Conservation (phyloP, 768 basidiomycete species). For the Plicaturopsis crispa region DNA sequence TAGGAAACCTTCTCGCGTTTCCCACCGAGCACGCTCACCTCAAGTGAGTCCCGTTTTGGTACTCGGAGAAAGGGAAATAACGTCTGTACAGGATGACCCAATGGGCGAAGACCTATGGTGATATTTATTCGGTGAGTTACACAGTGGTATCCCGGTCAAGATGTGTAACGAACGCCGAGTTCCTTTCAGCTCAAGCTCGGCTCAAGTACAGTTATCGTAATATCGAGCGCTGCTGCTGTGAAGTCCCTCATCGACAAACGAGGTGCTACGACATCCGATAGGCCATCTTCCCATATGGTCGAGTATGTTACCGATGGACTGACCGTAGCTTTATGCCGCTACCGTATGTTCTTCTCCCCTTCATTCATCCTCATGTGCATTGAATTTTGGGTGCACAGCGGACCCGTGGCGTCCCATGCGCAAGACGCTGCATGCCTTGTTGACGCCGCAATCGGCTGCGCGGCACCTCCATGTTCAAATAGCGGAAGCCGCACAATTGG, state of each 20-base stretch:
- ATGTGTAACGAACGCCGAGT: background rate
- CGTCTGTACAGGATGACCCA: slow-evolving; percentile 17
- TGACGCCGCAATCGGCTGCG: no score
- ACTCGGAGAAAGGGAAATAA: no score
- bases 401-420: slow-evolving; percentile 4
- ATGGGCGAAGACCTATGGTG: slow-evolving; percentile 10
- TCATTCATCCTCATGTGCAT: background rate
- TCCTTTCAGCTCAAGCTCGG: slow-evolving; percentile 1
- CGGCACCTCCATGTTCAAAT: no score
- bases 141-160: no score
- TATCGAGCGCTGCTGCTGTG: slow-evolving; percentile 1
- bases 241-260: slow-evolving; percentile 17
- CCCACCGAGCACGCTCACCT: slow-evolving; percentile 14
- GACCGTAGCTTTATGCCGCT: slow-evolving; percentile 11
- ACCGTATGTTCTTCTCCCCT: slow-evolving; percentile 2
- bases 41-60: no score
- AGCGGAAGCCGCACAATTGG: slow-evolving; percentile 9
- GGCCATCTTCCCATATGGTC: slow-evolving; percentile 13
- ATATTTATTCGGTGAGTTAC: slow-evolving; percentile 10
- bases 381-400: slow-evolving; percentile 10
- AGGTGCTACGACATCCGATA: slow-evolving; percentile 10
- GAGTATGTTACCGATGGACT: slow-evolving; percentile 5
- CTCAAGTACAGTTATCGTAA: slow-evolving; percentile 1
- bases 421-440: slow-evolving; percentile 2
- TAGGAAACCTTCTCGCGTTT: slow-evolving; percentile 16